A percentile compares a stretch with the other conserved stretches of the same genome.
phyloP scores from a whole-genome alignment of 306 rosid species.

The Quercus agrifolia region DNA sequence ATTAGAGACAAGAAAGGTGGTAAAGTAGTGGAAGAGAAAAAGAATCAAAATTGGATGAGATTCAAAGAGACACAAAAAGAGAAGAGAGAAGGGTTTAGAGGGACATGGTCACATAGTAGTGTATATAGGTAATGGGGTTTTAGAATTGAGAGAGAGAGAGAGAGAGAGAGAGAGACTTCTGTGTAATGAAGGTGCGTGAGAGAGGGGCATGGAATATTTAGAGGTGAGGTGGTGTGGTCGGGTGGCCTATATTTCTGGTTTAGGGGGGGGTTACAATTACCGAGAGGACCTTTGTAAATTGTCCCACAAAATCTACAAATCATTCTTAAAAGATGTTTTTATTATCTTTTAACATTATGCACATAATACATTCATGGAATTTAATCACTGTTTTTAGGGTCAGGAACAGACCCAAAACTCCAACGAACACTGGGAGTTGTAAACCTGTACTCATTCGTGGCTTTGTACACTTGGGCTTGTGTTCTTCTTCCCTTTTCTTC shows the following conservation, averaged over 20 bases:
- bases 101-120: background rate
- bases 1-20: conserved; percentile 18
- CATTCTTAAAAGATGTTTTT: conserved; percentile 48
- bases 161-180: conserved; percentile 11
- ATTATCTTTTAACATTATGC: conserved; percentile 10
- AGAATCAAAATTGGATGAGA: conserved; percentile 18
- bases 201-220: conserved; percentile 42
- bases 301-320: conserved; percentile 31
- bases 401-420: conserved; percentile 2
- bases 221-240: conserved; percentile 31
- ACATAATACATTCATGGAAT: conserved; percentile 17
- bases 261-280: conserved; percentile 22
- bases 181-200: conserved; percentile 24
- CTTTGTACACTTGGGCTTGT: background rate
- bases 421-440: background rate
- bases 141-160: background rate
- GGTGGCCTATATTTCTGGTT: background rate
- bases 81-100: background rate
- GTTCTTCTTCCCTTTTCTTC: background rate
- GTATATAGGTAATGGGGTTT: background rate
- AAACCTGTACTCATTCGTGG: conserved; percentile 19
- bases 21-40: background rate
- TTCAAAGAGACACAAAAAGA: conserved; percentile 19
- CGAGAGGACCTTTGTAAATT: conserved; percentile 35
- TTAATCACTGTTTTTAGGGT: conserved; percentile 22